These are phyloP conservation scores for Podaxis sp. DNA, from an alignment of 768 basidiomycete genomes.

Conservation along the genomic window DNA sequence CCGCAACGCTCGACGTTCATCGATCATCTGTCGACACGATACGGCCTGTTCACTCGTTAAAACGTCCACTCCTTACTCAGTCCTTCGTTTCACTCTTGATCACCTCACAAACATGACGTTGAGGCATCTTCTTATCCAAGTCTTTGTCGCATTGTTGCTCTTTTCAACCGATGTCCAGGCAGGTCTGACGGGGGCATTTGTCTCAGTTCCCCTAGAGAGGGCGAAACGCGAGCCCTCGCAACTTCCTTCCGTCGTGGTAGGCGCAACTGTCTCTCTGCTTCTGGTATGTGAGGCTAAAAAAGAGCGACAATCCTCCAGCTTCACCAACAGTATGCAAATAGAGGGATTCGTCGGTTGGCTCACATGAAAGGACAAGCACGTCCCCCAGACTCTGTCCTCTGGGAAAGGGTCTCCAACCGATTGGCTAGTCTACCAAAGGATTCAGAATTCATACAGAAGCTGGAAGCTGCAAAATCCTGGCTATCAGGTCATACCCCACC, in stretches of 20 bases:
- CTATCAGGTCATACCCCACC: neutral
- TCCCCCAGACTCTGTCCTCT: constrained; percentile 35
- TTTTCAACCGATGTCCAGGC: neutral
- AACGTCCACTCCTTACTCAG: neutral
- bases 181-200: neutral
- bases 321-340: constrained; percentile 62
- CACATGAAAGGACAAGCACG: constrained; percentile 50
- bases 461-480: constrained; percentile 17
- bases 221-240: neutral
- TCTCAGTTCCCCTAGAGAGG: constrained; percentile 3
- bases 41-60: neutral
- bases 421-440: constrained; percentile 31
- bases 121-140: neutral
- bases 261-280: neutral
- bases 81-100: neutral
- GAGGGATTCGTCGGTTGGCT: constrained; percentile 50
- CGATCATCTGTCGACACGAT: neutral
- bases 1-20: neutral
- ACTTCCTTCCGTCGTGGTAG: constrained; percentile 1
- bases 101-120: neutral
- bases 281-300: neutral
- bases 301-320: constrained; percentile 32
- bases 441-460: constrained; percentile 27
- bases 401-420: constrained; percentile 38
- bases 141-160: neutral